A percentile compares a stretch with the other conserved stretches of the same genome.
Conservation (phyloP, 257 asterid species). For the Solanum habrochaites region DNA sequence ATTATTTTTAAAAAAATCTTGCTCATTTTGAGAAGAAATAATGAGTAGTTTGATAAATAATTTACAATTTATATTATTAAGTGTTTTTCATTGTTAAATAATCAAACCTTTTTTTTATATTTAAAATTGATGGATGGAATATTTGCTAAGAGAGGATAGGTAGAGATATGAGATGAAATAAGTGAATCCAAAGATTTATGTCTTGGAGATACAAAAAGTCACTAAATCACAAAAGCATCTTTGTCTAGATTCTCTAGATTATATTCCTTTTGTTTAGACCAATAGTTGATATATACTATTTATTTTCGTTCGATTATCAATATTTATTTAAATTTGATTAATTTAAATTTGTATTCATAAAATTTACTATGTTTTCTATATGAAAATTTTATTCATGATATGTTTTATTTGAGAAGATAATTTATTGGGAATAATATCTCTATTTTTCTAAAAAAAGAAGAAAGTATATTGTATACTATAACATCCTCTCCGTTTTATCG, state of each 20-base stretch:
- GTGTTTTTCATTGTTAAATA: background rate
- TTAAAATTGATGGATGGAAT: background rate
- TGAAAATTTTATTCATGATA: background rate
- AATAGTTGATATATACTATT: background rate
- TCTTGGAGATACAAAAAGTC: too few relatives aligned
- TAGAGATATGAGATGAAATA: background rate
- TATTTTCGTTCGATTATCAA: background rate
- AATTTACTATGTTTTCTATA: background rate
- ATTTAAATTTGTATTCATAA: background rate
- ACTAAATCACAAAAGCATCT: too few relatives aligned
- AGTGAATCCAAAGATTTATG: background rate
- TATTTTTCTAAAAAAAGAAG: too few relatives aligned
- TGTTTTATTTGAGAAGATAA: too few relatives aligned
- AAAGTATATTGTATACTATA: too few relatives aligned
- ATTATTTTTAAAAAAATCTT: too few relatives aligned
- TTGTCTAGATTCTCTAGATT: background rate
- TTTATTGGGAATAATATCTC: too few relatives aligned
- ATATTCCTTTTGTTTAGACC: background rate
- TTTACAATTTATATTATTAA: background rate
- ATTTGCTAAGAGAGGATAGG: background rate
- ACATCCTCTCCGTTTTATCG: too few relatives aligned
- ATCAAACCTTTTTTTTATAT: background rate
- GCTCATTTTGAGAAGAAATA: background rate
- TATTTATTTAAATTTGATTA: background rate
- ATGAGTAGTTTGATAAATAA: background rate